phyloP scores from a whole-genome alignment of 768 basidiomycete genomes.

The Russula abietina region DNA sequence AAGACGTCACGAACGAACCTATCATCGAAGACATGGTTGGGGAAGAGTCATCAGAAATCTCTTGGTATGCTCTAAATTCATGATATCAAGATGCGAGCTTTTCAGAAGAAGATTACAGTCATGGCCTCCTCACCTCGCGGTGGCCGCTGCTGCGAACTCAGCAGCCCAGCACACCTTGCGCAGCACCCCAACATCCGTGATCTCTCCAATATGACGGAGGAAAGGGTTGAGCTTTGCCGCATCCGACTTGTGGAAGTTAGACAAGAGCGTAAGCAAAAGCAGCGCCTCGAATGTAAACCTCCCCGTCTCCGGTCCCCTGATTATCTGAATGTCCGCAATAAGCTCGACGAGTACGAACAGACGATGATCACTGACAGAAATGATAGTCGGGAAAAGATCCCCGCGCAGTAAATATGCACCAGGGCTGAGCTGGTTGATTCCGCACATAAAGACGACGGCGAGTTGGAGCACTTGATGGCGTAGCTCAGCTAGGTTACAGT shows the following conservation, averaged over 20 bases:
- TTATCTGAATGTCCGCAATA: constrained; percentile 37
- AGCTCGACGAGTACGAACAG: not conserved
- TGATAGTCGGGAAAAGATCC: constrained; percentile 53
- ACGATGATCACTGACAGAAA: constrained; percentile 35
- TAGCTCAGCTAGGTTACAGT: constrained; percentile 37
- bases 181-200: constrained; percentile 47
- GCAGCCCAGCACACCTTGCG: constrained; percentile 52
- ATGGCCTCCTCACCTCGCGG: constrained; percentile 43
- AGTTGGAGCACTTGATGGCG: constrained; percentile 54
- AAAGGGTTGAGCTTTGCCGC: constrained; percentile 65
- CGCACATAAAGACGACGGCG: constrained; percentile 51
- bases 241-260: constrained; percentile 69
- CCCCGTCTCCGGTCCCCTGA: constrained; percentile 50
- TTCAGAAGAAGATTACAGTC: not conserved
- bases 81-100: not conserved
- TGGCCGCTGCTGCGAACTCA: constrained; percentile 45
- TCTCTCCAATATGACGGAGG: constrained; percentile 45
- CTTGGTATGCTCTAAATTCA: constrained; percentile 47
- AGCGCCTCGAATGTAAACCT: constrained; percentile 54
- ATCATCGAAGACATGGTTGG: constrained; percentile 47
- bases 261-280: constrained; percentile 54
- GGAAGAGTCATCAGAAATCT: constrained; percentile 46
- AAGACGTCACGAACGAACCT: constrained; percentile 45
- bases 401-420: constrained; percentile 64
- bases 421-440: constrained; percentile 57